Evolutionary conservation across 164 flowering plant species (phyloP), one percentile per base, ranked within the genome.

Genomic region (Liquidambar formosana): DNA sequence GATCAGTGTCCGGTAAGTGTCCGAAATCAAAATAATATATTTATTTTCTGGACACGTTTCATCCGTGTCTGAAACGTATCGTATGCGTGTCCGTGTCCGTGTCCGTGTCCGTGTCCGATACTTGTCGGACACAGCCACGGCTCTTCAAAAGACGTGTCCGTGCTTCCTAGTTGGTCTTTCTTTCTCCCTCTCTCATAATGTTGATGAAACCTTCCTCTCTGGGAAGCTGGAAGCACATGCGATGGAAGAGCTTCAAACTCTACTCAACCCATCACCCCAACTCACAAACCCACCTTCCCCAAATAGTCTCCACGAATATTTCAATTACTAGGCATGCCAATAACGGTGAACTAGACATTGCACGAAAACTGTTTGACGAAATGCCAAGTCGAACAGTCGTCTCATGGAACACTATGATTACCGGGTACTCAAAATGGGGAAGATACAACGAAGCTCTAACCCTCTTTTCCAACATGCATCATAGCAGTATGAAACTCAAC

Each of bases 361-460:
- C 91, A 15, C 89, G 88, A 5, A 64, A 77, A 0, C 3, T 87
- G 63, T 89, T 89, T 77, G 89, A 88, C 66, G 75, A 71, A 82
- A 89, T 88, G 92, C 77, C 82, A 0, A 12, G 14, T 0, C 64
- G 86, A 80, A 84, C 86, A 1, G 86, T 79, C 19, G 88, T 84
- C 10, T 86, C 92, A n/a, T 90, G 87, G 86, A 90, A 90, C 79
- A 66, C 85, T 61, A 85, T 90, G 85, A 76, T 88, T 44, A 80
- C 86, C 57, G 86, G 89, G 11, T 85, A 84, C 64, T 75, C 85
- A 12, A 80, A 83, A 38, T 79, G 82, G 81, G 82, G 82, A 2
- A 62, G 61, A 26, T 73, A 46, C 54, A 10, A 46, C 26, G 88
- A 86, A 47, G 82, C 89, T 57, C 72, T 85, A 9, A 56, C 18